Evolutionary conservation across 331 rosid species (phyloP), one percentile per base, ranked within the genome.

Genomic region (Pyracantha coccinea): DNA sequence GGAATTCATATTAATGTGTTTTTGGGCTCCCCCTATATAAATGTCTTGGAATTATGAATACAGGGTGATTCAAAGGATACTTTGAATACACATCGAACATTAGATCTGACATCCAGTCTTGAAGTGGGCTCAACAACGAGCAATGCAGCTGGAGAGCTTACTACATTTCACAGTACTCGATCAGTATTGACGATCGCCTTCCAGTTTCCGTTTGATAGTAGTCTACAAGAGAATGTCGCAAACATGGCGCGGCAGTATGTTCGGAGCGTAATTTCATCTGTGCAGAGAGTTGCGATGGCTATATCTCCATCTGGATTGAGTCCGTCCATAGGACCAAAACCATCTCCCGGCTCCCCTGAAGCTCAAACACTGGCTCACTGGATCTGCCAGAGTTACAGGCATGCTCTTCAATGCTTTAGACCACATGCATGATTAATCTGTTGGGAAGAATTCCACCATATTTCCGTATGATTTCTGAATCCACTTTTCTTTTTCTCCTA

Each of bases 121-220:
- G 99, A 92, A 85, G 91, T 90, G 47, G 92, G 92, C 20, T 83
- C 96, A 21, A 70, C 90, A 53, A 80, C 80, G 50, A 81, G 69
- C 70, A 75, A 81, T 6, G 79, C 81, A 20, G 68, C 84, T 0
- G 87, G 84, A 66, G 96, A 87, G 78, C 73, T 79, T 59, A 62
- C 87, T 59, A 59, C 87, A 4, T 67, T 85, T 83, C 89, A 85
- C 2, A 88, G 77, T 71, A 72, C 86, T 45, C 87, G 97, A 70
- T 92, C 99, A 0, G 91, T 94, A 77, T 85, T 94, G 83, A 94
- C 99, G 33, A 94, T 94, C 31, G 99, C 99, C 54, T 94, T 94
- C 85, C 97, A 94, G 85, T 90, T 94, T 77, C 97, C 97, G 7
- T 94, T 92, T 4, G 96, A 92, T 78, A 84, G 83, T 72, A 86